A percentile compares a stretch with the other conserved stretches of the same genome.
These are phyloP conservation scores for Rostrohypoxylon terebratum DNA, from an alignment of 495 filamentous ascomycete species.

Conservation along the genomic window DNA sequence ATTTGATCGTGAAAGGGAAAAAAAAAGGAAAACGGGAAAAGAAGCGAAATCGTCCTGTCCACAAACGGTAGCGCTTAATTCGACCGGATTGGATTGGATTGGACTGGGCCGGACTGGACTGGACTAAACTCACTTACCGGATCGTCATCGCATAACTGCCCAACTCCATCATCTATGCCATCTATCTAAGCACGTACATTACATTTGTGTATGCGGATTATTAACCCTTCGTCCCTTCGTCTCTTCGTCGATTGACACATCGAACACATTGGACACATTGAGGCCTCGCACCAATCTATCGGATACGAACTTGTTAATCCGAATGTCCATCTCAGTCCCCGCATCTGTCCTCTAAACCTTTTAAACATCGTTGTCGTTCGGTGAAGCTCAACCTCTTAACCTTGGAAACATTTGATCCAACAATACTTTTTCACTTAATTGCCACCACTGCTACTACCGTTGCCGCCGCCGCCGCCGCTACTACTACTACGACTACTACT, in stretches of 20 bases:
- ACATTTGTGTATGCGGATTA: conserved; percentile 11
- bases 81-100: no score
- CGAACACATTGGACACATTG: not conserved
- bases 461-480: no score
- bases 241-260: conserved; percentile 24
- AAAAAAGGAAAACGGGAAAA: not conserved
- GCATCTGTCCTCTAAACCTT: conserved; percentile 10
- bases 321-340: not conserved
- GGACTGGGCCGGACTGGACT: no score
- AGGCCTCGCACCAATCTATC: conserved; percentile 24
- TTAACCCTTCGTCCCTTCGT: no score
- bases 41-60: not conserved
- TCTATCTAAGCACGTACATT: conserved; percentile 5
- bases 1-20: not conserved
- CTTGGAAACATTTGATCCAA: conserved; percentile 9
- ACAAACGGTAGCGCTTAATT: not conserved
- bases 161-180: conserved; percentile 8
- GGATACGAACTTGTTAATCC: conserved; percentile 18
- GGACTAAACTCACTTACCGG: not conserved
- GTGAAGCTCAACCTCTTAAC: conserved; percentile 27
- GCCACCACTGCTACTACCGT: conserved; percentile 8
- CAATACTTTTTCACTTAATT: conserved; percentile 26
- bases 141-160: conserved; percentile 40
- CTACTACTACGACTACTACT: not conserved
- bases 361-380: conserved; percentile 1